phyloP scores from a whole-genome alignment of 352 stramenopile species.

The Vaucheria bursata region DNA sequence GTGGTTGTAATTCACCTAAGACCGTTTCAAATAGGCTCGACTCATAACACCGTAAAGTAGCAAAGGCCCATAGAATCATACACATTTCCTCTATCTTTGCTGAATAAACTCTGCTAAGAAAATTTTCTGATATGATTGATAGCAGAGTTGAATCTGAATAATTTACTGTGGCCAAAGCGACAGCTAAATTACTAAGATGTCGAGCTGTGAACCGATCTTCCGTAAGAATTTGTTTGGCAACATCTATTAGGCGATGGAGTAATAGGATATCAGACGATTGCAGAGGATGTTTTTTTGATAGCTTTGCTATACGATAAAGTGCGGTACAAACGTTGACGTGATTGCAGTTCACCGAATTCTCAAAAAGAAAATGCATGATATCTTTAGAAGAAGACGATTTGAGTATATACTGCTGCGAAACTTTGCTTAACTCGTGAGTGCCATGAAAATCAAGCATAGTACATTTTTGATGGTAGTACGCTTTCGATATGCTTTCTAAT shows the following conservation, averaged over 20 bases:
- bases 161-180: not conserved
- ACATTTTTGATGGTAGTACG: no score
- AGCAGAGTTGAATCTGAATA: not conserved
- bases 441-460: not conserved
- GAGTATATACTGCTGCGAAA: slow-evolving; percentile 13
- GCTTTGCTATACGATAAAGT: slow-evolving; percentile 9
- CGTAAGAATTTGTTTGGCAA: not conserved
- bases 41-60: slow-evolving; percentile 8
- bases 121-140: not conserved
- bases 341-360: slow-evolving; percentile 12
- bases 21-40: not conserved
- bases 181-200: slow-evolving; percentile 16
- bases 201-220: not conserved
- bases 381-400: not conserved
- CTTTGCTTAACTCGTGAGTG: slow-evolving; percentile 5
- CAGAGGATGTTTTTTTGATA: not conserved
- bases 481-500: no score
- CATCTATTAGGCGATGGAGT: not conserved
- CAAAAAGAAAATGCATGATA: slow-evolving; percentile 7
- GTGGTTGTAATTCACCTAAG: not conserved
- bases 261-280: not conserved
- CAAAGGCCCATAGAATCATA: slow-evolving; percentile 21
- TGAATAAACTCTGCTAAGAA: not conserved
- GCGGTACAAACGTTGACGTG: slow-evolving; percentile 22
- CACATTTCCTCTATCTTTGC: slow-evolving; percentile 9